phyloP scores from a whole-genome alignment of 352 stramenopile species.

The Phytophthora kernoviae region DNA sequence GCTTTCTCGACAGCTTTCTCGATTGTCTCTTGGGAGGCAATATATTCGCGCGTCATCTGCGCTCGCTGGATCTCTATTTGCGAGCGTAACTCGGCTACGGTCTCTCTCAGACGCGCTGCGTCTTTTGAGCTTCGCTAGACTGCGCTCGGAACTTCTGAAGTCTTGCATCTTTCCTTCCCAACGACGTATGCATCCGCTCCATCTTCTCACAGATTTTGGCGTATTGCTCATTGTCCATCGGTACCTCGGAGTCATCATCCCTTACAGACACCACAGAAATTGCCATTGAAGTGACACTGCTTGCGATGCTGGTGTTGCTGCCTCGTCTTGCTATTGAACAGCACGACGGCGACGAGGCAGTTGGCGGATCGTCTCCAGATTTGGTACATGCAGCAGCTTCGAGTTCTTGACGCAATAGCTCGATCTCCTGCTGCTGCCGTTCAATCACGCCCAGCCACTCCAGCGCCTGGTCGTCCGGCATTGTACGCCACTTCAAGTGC shows the following conservation, averaged over 20 bases:
- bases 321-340: slow-evolving; percentile 3
- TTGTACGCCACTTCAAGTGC: slow-evolving; percentile 5
- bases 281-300: slow-evolving; percentile 28
- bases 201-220: slow-evolving; percentile 48
- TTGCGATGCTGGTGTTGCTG: slow-evolving; percentile 20
- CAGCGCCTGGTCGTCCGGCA: slow-evolving; percentile 10
- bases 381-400: neutral
- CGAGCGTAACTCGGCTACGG: slow-evolving; percentile 5
- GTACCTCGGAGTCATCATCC: slow-evolving; percentile 19
- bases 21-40: slow-evolving; percentile 37
- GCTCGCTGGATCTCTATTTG: slow-evolving; percentile 16
- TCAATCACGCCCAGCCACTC: slow-evolving; percentile 54
- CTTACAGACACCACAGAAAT: slow-evolving; percentile 31
- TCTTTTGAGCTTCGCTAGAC: slow-evolving; percentile 18
- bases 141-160: slow-evolving; percentile 38
- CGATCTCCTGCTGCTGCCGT: slow-evolving; percentile 54
- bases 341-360: neutral
- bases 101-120: slow-evolving; percentile 6
- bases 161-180: slow-evolving; percentile 42
- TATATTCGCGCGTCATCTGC: slow-evolving; percentile 23
- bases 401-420: slow-evolving; percentile 34
- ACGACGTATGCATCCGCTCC: slow-evolving; percentile 34
- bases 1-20: slow-evolving; percentile 50
- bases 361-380: neutral
- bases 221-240: slow-evolving; percentile 47